A percentile compares a stretch with the other conserved stretches of the same genome.
phyloP scores from a whole-genome alignment of 805 yeast species.

The Spathaspora passalidarum region DNA sequence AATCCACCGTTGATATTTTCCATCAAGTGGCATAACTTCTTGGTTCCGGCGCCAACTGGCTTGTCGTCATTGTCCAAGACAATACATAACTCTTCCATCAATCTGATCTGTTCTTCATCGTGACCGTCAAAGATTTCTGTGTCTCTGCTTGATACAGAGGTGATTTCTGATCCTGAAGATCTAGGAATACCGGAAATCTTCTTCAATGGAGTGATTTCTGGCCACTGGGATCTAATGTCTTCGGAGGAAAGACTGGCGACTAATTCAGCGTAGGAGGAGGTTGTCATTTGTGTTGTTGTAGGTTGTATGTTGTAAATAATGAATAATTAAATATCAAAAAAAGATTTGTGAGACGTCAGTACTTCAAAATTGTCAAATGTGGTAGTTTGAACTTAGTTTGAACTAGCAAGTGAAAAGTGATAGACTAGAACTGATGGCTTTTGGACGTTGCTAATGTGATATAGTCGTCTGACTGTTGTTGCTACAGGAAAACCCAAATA shows the following conservation, averaged over 20 bases:
- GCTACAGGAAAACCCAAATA: too few relatives aligned
- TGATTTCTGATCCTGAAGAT: slow-evolving; percentile 34
- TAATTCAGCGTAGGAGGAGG: slow-evolving; percentile 23
- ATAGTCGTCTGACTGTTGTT: too few relatives aligned
- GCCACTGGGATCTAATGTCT: slow-evolving; percentile 56
- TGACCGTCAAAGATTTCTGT: slow-evolving; percentile 72
- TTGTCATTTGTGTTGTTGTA: not conserved
- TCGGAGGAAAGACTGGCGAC: slow-evolving; percentile 50
- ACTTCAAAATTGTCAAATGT: too few relatives aligned
- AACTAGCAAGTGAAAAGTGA: too few relatives aligned
- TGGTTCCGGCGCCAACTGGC: slow-evolving; percentile 92
- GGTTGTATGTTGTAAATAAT: too few relatives aligned
- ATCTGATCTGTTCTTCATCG: slow-evolving; percentile 87
- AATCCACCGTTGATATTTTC: slow-evolving; percentile 80
- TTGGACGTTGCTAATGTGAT: too few relatives aligned
- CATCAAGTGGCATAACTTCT: slow-evolving; percentile 87
- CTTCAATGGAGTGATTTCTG: slow-evolving; percentile 64
- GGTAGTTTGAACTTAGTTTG: too few relatives aligned
- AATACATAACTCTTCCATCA: slow-evolving; percentile 96
- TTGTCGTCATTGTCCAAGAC: slow-evolving; percentile 84
- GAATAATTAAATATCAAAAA: too few relatives aligned
- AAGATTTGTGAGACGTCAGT: too few relatives aligned
- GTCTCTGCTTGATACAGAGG: slow-evolving; percentile 18
- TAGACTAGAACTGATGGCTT: too few relatives aligned
- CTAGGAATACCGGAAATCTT: slow-evolving; percentile 58